Conservation (phyloP, 208 protist species). For the Spironucleus salmonicida region DNA sequence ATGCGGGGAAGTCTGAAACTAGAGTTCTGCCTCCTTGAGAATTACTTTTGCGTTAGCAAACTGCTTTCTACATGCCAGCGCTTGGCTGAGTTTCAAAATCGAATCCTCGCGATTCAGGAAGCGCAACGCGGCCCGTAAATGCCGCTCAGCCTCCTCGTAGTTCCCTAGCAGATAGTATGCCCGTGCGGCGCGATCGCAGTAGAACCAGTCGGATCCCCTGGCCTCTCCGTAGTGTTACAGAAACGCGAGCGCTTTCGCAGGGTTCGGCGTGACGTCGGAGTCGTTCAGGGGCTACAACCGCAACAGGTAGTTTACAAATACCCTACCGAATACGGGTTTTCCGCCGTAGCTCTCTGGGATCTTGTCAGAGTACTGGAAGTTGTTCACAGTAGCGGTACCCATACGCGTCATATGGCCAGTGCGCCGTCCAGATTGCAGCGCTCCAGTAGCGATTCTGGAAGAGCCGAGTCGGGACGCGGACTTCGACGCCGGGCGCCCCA, state of each 20-base stretch:
- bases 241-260: neutral
- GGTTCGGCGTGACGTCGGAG: neutral
- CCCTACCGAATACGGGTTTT: neutral
- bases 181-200: neutral
- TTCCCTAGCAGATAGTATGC: neutral
- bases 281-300: neutral
- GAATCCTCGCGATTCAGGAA: neutral
- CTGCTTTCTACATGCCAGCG: neutral
- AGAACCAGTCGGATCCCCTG: neutral
- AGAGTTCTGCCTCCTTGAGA: neutral
- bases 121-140: neutral
- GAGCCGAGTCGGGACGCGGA: neutral
- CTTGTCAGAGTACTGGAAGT: neutral
- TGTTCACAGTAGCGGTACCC: neutral
- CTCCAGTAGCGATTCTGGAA: neutral
- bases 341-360: neutral
- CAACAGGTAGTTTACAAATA: neutral
- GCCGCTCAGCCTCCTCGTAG: neutral
- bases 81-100: neutral
- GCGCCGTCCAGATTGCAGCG: neutral
- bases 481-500: neutral
- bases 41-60: neutral
- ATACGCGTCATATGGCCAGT: neutral
- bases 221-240: neutral
- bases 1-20: neutral